These are phyloP conservation scores for Globisporangium parvum DNA, from an alignment of 352 stramenopile genomes.

Conservation along the genomic window DNA sequence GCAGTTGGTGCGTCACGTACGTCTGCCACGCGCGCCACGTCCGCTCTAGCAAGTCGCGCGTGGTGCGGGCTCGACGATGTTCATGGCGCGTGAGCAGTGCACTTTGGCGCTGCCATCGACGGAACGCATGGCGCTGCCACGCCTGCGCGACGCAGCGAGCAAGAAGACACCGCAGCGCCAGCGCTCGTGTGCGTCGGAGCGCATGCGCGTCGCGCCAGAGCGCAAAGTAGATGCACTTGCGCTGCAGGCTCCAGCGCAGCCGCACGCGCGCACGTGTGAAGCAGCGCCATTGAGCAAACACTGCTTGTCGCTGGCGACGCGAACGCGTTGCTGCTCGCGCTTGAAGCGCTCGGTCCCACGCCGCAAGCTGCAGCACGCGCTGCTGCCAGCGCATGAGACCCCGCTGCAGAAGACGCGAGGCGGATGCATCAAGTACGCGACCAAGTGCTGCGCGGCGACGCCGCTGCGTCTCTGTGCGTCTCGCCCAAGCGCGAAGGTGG, in stretches of 20 bases:
- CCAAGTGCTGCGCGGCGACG: too few relatives aligned
- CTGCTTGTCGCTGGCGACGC: background rate
- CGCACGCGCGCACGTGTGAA: background rate
- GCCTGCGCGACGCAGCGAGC: background rate
- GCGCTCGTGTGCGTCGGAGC: background rate
- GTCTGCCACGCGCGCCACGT: constrained; percentile 1
- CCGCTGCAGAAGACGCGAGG: background rate
- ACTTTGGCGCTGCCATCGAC: constrained; percentile 17
- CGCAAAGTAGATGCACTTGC: constrained; percentile 10
- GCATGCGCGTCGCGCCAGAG: constrained; percentile 7
- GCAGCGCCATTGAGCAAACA: constrained; percentile 1
- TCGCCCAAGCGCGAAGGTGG: too few relatives aligned
- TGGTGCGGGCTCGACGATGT: background rate
- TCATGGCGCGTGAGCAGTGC: background rate
- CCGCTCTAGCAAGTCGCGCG: background rate
- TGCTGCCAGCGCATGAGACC: constrained; percentile 3
- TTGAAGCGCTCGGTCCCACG: background rate
- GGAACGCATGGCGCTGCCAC: constrained; percentile 16
- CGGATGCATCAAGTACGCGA: too few relatives aligned
- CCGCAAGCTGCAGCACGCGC: background rate
- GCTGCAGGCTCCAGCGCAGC: constrained; percentile 11
- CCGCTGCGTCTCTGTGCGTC: too few relatives aligned
- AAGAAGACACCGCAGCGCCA: constrained; percentile 14
- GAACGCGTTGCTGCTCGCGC: background rate
- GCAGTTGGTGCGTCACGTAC: background rate